Conservation (phyloP, 495 filamentous ascomycete species). For the Penicillium simplicissimum region DNA sequence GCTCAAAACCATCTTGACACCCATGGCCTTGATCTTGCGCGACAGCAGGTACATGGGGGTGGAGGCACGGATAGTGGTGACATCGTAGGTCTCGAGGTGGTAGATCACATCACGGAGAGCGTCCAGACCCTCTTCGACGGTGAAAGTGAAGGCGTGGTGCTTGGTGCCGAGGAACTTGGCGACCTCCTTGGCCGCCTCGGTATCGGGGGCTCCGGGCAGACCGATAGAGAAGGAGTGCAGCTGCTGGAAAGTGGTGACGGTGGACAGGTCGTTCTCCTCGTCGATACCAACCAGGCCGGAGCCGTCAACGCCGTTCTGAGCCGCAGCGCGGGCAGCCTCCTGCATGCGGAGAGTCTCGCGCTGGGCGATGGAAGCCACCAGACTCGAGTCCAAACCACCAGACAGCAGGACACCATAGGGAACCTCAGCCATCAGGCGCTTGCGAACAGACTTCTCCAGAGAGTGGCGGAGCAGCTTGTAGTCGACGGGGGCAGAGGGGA, state of each 20-base stretch:
- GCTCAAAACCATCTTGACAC: constrained; percentile 98
- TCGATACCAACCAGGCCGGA: constrained; percentile 90
- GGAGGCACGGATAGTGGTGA: constrained; percentile 96
- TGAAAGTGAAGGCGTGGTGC: constrained; percentile 98
- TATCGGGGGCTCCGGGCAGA: constrained; percentile 86
- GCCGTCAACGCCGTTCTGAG: constrained; percentile 49
- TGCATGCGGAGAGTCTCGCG: constrained; percentile 80
- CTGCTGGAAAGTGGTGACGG: constrained; percentile 88
- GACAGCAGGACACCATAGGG: constrained; percentile 96
- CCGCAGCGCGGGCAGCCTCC: constrained; percentile 46
- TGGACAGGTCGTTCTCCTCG: constrained; percentile 82
- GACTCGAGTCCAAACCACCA: constrained; percentile 90
- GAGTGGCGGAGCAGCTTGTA: constrained; percentile 75
- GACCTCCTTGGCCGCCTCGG: constrained; percentile 82
- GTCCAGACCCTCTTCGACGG: constrained; percentile 92
- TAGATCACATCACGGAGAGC: constrained; percentile 96
- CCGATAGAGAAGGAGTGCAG: constrained; percentile 99
- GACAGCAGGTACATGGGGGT: constrained; percentile 98
- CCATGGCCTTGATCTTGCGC: constrained; percentile 98
- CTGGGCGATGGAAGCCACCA: constrained; percentile 94
- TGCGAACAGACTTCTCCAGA: constrained; percentile 88
- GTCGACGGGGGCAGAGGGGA: constrained; percentile 79
- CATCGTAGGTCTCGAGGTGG: constrained; percentile 96
- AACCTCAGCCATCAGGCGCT: constrained; percentile 97
- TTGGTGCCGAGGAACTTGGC: constrained; percentile 95